Percentiles rank a stretch among this genome's conserved stretches.
Evolutionary conservation across 202 grass and related monocot genomes (phyloP).

Genomic region (Alloteropsis angusta): DNA sequence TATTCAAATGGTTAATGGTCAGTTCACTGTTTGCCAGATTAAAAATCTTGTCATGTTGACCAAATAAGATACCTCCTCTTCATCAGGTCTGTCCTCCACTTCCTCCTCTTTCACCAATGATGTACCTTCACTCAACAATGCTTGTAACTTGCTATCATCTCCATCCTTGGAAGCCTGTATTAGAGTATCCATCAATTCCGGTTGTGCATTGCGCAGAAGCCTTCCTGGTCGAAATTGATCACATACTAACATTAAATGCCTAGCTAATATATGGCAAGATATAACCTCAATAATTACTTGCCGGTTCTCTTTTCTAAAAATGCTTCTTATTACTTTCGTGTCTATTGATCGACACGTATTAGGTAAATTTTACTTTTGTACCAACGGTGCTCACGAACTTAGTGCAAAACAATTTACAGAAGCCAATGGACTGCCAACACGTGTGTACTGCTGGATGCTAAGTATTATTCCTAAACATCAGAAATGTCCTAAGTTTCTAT

Average conservation of each 20-base stretch:
- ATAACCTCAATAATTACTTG: not conserved
- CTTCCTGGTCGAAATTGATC: slow-evolving; percentile 50
- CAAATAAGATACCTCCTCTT: slow-evolving; percentile 35
- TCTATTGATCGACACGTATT: not conserved
- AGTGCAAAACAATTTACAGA: not conserved
- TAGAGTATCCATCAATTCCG: slow-evolving; percentile 89
- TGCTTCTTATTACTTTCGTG: not conserved
- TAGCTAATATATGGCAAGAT: not conserved
- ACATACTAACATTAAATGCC: slow-evolving; percentile 16
- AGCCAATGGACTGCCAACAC: not conserved
- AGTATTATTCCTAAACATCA: not conserved
- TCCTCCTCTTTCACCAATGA: slow-evolving; percentile 33
- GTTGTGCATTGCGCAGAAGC: slow-evolving; percentile 71
- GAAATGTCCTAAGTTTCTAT: not conserved
- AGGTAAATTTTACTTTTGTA: not conserved
- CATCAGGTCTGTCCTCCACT: slow-evolving; percentile 33
- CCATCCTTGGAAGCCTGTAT: slow-evolving; percentile 81
- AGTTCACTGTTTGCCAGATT: slow-evolving; percentile 1
- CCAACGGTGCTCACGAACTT: not conserved
- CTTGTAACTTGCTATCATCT: slow-evolving; percentile 45
- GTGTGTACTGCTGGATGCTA: not conserved
- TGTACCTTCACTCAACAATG: slow-evolving; percentile 32
- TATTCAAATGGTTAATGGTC: slow-evolving; percentile 26
- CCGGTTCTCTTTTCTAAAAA: not conserved
- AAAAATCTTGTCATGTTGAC: slow-evolving; percentile 7